These are phyloP conservation scores for Aspergillus biplanus DNA, from an alignment of 495 filamentous ascomycete species.

Conservation along the genomic window DNA sequence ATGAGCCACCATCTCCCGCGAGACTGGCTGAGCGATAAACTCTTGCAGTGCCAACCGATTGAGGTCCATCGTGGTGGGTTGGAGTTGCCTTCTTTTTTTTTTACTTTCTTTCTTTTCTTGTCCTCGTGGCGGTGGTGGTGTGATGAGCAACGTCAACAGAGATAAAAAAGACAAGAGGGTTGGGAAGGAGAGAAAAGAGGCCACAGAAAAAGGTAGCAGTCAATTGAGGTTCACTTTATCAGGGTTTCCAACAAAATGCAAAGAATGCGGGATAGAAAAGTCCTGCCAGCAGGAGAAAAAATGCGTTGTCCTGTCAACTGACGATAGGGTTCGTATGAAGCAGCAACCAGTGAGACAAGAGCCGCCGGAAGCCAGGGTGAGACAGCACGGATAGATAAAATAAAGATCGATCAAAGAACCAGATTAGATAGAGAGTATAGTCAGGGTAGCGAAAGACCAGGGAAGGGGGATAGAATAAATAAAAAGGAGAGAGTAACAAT, in stretches of 20 bases:
- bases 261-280: slow-evolving; percentile 29
- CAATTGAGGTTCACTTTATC: slow-evolving; percentile 10
- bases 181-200: slow-evolving; percentile 18
- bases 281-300: slow-evolving; percentile 48
- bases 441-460: slow-evolving; percentile 5
- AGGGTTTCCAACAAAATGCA: slow-evolving; percentile 34
- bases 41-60: slow-evolving; percentile 86
- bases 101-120: background rate
- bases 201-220: slow-evolving; percentile 14
- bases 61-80: slow-evolving; percentile 35
- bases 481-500: slow-evolving; percentile 9
- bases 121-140: slow-evolving; percentile 4
- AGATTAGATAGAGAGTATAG: slow-evolving; percentile 10
- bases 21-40: slow-evolving; percentile 83
- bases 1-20: slow-evolving; percentile 81
- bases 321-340: slow-evolving; percentile 25
- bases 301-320: slow-evolving; percentile 54
- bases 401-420: slow-evolving; percentile 5
- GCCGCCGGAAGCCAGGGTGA: slow-evolving; percentile 19
- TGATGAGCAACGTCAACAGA: slow-evolving; percentile 7
- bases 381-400: slow-evolving; percentile 27
- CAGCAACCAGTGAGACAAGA: slow-evolving; percentile 39
- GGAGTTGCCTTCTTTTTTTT: too few relatives aligned
- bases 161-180: slow-evolving; percentile 13
- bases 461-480: slow-evolving; percentile 13